phyloP scores from a whole-genome alignment of 192 early-diverging fungal genomes.

The Coemansia brasiliensis region DNA sequence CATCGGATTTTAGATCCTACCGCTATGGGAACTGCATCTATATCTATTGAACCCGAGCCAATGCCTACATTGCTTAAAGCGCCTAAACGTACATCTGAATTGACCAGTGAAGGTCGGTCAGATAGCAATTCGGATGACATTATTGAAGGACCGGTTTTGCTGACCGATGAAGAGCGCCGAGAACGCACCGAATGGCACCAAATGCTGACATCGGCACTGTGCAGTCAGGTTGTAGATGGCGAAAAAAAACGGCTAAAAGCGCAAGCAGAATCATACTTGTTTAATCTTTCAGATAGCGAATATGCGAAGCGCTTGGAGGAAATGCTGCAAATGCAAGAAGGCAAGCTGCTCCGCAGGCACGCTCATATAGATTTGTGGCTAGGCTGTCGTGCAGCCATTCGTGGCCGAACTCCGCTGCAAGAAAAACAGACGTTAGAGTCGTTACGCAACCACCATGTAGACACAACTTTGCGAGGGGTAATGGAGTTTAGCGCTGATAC shows the following conservation, averaged over 20 bases:
- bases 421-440: constrained; percentile 71
- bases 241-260: constrained; percentile 71
- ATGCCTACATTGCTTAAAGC: not conserved
- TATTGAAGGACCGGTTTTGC: constrained; percentile 6
- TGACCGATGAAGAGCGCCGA: constrained; percentile 50
- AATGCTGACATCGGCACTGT: constrained; percentile 79
- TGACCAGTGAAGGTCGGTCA: not conserved
- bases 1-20: too few species aligned
- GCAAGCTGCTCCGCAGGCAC: constrained; percentile 51
- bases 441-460: constrained; percentile 45
- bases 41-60: too few species aligned
- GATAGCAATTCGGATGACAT: not conserved
- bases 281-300: constrained; percentile 30
- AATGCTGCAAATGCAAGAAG: constrained; percentile 27
- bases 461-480: constrained; percentile 56
- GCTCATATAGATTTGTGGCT: constrained; percentile 71
- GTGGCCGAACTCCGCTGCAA: constrained; percentile 60
- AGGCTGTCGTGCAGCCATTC: constrained; percentile 65
- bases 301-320: constrained; percentile 29
- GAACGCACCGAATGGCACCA: constrained; percentile 85
- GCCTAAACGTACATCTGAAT: not conserved
- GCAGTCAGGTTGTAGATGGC: constrained; percentile 79
- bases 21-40: too few species aligned
- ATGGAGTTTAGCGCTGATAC: constrained; percentile 62
- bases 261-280: constrained; percentile 22